Evolutionary conservation across 2,329 filamentous ascomycete species (phyloP), one percentile per base, ranked within the genome.

Genomic region (Monosporascus sp.): DNA sequence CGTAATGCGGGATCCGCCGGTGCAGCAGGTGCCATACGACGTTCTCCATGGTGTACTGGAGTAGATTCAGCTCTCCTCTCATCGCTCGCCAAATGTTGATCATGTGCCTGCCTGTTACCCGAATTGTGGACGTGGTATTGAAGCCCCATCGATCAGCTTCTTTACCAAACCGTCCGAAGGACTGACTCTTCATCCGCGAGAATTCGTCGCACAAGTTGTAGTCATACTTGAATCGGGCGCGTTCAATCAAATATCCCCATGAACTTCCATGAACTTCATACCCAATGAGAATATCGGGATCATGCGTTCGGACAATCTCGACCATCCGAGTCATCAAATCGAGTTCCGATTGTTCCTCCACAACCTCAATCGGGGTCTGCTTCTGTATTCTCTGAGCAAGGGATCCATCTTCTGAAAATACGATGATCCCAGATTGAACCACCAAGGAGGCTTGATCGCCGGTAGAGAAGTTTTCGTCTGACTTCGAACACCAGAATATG

Each of bases 71-170:
- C 71, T 97, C 93, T n/a, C 87, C 84, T 54, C 91, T 83, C 92
- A 99, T 97, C 0, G 92, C 91, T 62, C 93, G 83, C 91, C 94
- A 97, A 46, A 97, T 88, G 62, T 97, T 97, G 74, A 99, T 92
- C 79, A 96, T 91, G 67, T 97, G 93, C 56, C 94, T 82, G 5
- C 94, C 94, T 0, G 92, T 97, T n/a, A 99, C 83, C 53, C 86
- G 85, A 60, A 97, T 91, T 3, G 90, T 93, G 2, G 91, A 96
- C 0, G 92, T 95, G 51, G 92, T 91, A 58, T 91, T 94, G 74
- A 96, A 96, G 0, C 92, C 93, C 93, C 93, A 97, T 59, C 84
- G 82, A 68, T 97, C 92, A 49, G 84, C 85, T 24, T 96, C 90
- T 69, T 90, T 96, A 20, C 90, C 90, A 64, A 92, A 92, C 52